These are phyloP conservation scores for Psophocarpus tetragonolobus DNA, from an alignment of 306 rosid genomes.

Conservation along the genomic window DNA sequence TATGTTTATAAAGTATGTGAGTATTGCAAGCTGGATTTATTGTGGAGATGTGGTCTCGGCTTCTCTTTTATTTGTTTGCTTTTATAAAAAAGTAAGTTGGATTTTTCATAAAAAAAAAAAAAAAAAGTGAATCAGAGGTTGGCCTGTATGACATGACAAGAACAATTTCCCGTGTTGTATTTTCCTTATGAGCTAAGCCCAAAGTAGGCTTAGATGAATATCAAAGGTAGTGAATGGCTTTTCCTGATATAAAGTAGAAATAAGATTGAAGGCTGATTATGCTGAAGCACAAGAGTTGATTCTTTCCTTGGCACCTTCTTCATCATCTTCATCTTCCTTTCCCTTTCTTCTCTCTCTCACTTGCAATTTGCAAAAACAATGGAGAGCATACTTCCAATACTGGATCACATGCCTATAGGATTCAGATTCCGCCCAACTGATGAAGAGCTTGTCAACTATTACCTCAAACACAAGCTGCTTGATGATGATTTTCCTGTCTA, in stretches of 20 bases:
- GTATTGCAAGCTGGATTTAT: too few species aligned
- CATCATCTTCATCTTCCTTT: not conserved
- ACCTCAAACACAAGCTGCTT: constrained; percentile 44
- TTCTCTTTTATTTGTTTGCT: too few species aligned
- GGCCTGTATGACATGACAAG: too few species aligned
- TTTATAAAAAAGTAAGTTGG: too few species aligned
- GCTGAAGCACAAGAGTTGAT: too few species aligned
- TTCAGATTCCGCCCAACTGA: constrained; percentile 72
- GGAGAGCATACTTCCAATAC: not conserved
- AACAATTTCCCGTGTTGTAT: not conserved
- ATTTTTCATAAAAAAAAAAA: too few species aligned
- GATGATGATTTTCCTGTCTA: constrained; percentile 9
- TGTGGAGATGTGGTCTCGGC: too few species aligned
- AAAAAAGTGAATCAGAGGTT: too few species aligned
- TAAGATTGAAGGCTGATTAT: not conserved
- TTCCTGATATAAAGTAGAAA: constrained; percentile 11
- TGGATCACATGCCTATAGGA: constrained; percentile 40
- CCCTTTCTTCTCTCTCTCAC: not conserved
- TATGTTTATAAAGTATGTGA: too few species aligned
- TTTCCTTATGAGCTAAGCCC: constrained; percentile 27
- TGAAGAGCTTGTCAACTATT: constrained; percentile 57
- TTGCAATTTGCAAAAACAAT: constrained; percentile 1
- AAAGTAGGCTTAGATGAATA: not conserved
- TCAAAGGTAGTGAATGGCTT: constrained; percentile 14
- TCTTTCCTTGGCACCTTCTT: not conserved